phyloP scores from a whole-genome alignment of 371 early-diverging fungal species.

The Lichtheimia hyalospora region DNA sequence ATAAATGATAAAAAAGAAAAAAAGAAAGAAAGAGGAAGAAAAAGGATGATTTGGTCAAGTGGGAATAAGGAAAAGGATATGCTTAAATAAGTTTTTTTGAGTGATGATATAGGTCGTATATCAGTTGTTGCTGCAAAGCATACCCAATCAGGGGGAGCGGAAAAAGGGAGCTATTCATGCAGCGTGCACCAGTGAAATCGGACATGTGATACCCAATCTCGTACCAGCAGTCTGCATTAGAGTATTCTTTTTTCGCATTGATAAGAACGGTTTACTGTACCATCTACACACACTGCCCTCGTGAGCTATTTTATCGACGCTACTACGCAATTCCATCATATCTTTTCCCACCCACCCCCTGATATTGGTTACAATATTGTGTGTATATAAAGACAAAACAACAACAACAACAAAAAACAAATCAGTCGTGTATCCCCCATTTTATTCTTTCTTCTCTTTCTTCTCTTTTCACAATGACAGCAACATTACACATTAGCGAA shows the following conservation, averaged over 20 bases:
- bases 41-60: conserved; percentile 2
- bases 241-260: too few species aligned
- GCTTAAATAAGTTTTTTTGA: conserved; percentile 4
- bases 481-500: conserved; percentile 36
- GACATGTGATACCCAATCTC: neutral
- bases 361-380: neutral
- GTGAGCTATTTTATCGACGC: too few species aligned
- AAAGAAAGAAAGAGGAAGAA: conserved; percentile 6
- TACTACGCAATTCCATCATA: neutral
- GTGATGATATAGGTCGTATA: neutral
- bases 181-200: conserved; percentile 1
- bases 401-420: neutral
- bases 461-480: conserved; percentile 14
- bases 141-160: neutral
- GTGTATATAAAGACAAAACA: too few species aligned
- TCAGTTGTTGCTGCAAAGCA: neutral
- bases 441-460: conserved; percentile 11
- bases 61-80: conserved; percentile 3
- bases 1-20: neutral
- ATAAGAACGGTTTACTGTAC: too few species aligned
- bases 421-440: neutral
- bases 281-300: too few species aligned
- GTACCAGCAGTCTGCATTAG: too few species aligned
- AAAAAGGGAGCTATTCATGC: neutral
- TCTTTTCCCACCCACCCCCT: neutral